Conservation (phyloP, 1,139 yeast species). For the Saccharomyces hybrid region DNA sequence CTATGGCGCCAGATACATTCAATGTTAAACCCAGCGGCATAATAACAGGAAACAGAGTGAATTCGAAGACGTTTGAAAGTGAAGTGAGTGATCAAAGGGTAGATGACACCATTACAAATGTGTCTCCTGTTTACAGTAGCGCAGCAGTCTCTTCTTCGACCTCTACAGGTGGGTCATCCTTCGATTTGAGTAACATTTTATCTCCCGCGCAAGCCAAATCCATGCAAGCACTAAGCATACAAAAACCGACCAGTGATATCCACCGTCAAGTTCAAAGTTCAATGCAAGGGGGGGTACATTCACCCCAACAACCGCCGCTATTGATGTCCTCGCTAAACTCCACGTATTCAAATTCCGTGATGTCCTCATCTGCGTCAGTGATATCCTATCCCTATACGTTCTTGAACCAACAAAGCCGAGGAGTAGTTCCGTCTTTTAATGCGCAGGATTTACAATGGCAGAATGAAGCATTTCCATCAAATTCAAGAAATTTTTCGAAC, state of each 20-base stretch:
- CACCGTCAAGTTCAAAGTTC: background rate
- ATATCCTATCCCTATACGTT: background rate
- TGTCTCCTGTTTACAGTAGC: background rate
- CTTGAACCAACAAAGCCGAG: background rate
- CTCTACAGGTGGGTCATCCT: background rate
- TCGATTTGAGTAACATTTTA: background rate
- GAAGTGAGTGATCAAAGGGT: background rate
- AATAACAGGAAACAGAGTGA: background rate
- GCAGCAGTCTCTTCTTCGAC: background rate
- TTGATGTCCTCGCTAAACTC: background rate
- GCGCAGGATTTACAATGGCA: background rate
- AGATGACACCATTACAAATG: background rate
- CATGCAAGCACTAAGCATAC: background rate
- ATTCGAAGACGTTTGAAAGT: background rate
- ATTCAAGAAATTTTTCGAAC: background rate
- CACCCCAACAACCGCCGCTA: background rate
- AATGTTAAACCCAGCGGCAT: constrained; percentile 21
- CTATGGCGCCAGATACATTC: constrained; percentile 25
- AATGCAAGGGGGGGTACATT: background rate
- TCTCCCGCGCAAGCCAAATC: background rate
- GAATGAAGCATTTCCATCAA: background rate
- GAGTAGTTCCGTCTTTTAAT: background rate
- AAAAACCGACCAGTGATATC: background rate
- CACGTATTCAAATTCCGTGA: background rate
- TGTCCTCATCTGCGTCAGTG: background rate